Base-by-base conservation (phyloP, 106 monocot species). In the Iris macrosiphon region DNA sequence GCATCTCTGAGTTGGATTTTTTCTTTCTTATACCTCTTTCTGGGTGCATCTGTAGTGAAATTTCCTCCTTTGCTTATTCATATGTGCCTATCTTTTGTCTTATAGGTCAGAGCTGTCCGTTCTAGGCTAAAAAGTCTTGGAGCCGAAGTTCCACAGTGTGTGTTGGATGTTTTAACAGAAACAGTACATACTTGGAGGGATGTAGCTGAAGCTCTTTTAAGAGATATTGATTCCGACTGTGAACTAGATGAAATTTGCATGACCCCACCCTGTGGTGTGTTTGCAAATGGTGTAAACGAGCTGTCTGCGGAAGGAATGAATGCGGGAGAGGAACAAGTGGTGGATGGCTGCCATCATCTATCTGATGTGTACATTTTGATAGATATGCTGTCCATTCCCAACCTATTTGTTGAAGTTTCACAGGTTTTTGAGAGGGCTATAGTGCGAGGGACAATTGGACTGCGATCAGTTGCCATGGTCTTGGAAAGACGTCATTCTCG, bases 351-450 rank as follows among this genome's bases (percentile, higher is more conserved):
- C 29, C 47, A 68, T 55, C 60, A 84, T 72, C 60, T 79, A 10
- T 74, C 85, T 42, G 95, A 96, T 80, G 79, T 80, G 30, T 86
- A 82, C 66, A 60, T 90, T 6, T 77, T 96, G 52, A 40, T 86
- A 27, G 86, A 90, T 61, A 82, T 89, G 85, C 49, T 96, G 10
- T 75, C 79, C 1, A 65, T 82, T 38, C 83, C 89, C 37, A 47
- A 63, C 26, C 33, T 96, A 14, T 86, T 89, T 82, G 77, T 79
- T 69, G 82, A 86, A 46, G 85, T 71, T 57, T 79, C 85, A 72
- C 79, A 79, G 62, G 71, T 89, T 35, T 86, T 85, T 60, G 78
- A 86, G 62, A 79, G 67, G 68, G 75, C 76, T 42, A 51, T 96
- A 59, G 26, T 79, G 23, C 63, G 71, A 47, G 85, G 89, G 31